Evolutionary conservation across 495 filamentous ascomycete species (phyloP), one percentile per base, ranked within the genome.

Genomic region (Xylaria palmicola): DNA sequence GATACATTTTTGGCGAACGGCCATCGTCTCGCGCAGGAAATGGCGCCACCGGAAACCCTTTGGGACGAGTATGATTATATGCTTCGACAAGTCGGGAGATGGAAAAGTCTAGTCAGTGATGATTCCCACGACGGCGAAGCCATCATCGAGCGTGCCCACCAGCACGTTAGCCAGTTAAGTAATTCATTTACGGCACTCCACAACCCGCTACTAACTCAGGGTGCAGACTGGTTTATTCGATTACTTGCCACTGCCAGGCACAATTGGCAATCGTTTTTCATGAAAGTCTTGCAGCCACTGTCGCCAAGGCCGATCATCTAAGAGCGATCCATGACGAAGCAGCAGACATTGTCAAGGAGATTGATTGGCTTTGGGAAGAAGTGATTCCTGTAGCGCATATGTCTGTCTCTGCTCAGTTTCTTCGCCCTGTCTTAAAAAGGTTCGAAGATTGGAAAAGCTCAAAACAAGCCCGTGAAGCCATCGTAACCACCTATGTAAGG

Each of bases 361-460:
- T 62, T 12, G 59, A 62, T 34, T 56, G 41, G 50, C 59, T 62
- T 27, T 62, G 50, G 59, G 59, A 62, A 43, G 59, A 62, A 43
- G 59, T 62, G 1, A 34, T 62, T 34, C 59, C 59, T 30, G 59
- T 71, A 12, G 67, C 69, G 2, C 64, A 71, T 49, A 71, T 71
- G 69, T 62, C 66, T 3, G 69, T 69, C 8, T 61, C 68, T 17
- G 68, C 66, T 17, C 66, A 71, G 27, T 69, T 58, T 52, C 64
- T 71, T 9, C 60, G 62, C 7, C 66, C 66, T 2, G 60, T 71
- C 20, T 13, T 62, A 6, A 62, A 47, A 3, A 61, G 48, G 30
- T 45, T 54, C 26, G 52, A 67, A 20, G 39, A 40, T 43, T 56
- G 52, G 29, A 59, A 62, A 32, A 56, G 59, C 7, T 49, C 62